Base-by-base conservation (phyloP, 257 asterid species). In the Striga asiatica region DNA sequence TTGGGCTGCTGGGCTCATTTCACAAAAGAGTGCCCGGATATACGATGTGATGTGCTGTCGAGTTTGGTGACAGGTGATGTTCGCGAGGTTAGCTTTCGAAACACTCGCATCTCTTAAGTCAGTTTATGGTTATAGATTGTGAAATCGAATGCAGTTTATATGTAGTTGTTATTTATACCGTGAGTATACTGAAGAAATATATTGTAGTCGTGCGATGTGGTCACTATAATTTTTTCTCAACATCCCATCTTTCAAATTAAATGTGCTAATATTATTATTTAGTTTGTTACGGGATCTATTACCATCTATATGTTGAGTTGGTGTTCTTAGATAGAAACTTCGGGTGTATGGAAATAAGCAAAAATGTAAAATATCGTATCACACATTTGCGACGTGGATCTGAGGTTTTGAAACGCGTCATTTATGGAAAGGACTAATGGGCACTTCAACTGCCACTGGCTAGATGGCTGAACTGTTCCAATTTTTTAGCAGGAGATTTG, bases 1-100 rank as follows among this genome's bases (percentile, higher is more conserved):
- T 76, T 84, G 66, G 96, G 98, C 65, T 87, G 89, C 73, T 84
- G 94, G 95, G 92, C 85, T 46, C 42, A 34, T 53, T 66, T 87
- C 35, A 78, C 85, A 0, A 74, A 76, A 55, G 88, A 82, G 57
- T 76, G 74, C 50, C 76, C 79, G 41, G 89, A 76, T 46, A 54
- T 82, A 43, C 71, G 94, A 41, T 87, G 82, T 62, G 54, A 70
- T 29, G 57, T 84, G 53, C 82, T 87, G 70, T 80, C 98, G 11
- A 72, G 84, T 67, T 66, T 84, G 84, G 83, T 79, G 20, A 68
- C 84, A 2, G 63, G 59, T 16, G 65, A 78, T 59, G 71, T 56
- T 70, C 72, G 59, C 47, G 81, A 84, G 93, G 94, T 81, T 68
- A 67, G 59, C 19, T 34, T 59, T 19, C 29, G 7, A 27, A 27